Evolutionary conservation across 108 stramenopile genomes (phyloP), one percentile per base, ranked within the genome.

Genomic region (Cyclotella atomus): DNA sequence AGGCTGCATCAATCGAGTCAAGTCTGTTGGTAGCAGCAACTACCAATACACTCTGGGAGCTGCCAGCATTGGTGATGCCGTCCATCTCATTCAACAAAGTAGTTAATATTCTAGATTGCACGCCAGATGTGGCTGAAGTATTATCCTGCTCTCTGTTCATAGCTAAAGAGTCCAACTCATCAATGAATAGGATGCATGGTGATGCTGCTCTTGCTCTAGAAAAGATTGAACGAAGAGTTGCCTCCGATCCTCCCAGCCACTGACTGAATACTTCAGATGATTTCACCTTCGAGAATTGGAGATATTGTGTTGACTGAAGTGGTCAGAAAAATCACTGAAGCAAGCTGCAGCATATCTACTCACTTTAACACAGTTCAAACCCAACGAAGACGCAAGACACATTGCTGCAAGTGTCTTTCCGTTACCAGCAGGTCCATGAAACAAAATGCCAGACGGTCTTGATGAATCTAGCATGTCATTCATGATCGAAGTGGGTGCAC

Each of bases 91-190:
- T 91, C 47, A 95, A 64, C 23, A 95, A 88, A 68, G 86, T 91
- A 82, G 84, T 92, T 54, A 83, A 86, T 68, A 62, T 88, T 60
- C 78, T 90, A 66, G 71, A 82, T 75, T 75, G 91, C 15, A 83
- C 92, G 29, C 77, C 70, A 21, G 79, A 80, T 15, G 76, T 44
- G 27, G 73, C 71, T 33, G 87, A 90, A 9, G 86, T 92, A 55
- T 88, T 91, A 33, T 92, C 94, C 15, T 65, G 68, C 34, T 88
- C 95, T 67, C 86, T 88, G 78, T 86, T 96, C 73, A 64, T 82
- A 28, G 97, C 97, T 30, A 99, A 72, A 5, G 98, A 83, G 66
- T 99, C 98, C n/a, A 99, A 88, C 72, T 99, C 99, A 80, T 99
- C 99, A 52, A 99, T 94, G 76, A 98, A 97, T 27, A 96, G 74